Evolutionary conservation across 2,329 filamentous ascomycete genomes (phyloP), one percentile per base, ranked within the genome.

Genomic region (Ophiocordyceps camponoti-saundersi): DNA sequence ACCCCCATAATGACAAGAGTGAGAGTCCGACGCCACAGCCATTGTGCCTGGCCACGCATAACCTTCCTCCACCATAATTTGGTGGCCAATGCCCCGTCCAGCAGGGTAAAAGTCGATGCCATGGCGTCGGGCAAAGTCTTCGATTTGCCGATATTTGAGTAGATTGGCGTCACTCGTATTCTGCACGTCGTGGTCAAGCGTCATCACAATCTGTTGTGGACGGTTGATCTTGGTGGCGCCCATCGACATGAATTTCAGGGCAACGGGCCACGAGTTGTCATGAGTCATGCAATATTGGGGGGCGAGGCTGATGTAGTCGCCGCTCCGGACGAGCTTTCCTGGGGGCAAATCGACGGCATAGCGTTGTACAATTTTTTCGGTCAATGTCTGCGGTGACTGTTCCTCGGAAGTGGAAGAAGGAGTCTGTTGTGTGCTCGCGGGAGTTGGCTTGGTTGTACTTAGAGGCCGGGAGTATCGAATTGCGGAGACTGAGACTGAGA

Each of bases 341-440:
- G 77, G 62, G 1, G 84, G 65, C 1, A 95, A 73, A 11, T 80
- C 85, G n/a, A 88, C 72, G 0, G 86, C 75, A 62, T 94, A 82
- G 16, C 73, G 67, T 61, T 95, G 89, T 0, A 95, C 81, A 49
- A 95, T 95, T 70, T 95, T 95, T 62, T 95, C 89, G 3, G 85
- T 92, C 46, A 95, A 65, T 3, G 85, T 95, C 64, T 95, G 88
- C 0, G 85, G 75, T 10, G 40, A 22, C 12, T 6, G 20, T 26
- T 15, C 15, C 6, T 10, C 40, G 11, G 40, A 40, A 3, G 36
- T 10, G n/a, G 36, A 20, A 12, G 11, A 40, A 21, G n/a, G 36
- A 20, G 8, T 20, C 36, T 40, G 6, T 40, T 21, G 36, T 11
- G 20, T 18, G 36, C 36, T n/a, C 7, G 36, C 36, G n/a, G 10